phyloP scores from a whole-genome alignment of 441 rosid genomes.

The Erodium texanum region DNA sequence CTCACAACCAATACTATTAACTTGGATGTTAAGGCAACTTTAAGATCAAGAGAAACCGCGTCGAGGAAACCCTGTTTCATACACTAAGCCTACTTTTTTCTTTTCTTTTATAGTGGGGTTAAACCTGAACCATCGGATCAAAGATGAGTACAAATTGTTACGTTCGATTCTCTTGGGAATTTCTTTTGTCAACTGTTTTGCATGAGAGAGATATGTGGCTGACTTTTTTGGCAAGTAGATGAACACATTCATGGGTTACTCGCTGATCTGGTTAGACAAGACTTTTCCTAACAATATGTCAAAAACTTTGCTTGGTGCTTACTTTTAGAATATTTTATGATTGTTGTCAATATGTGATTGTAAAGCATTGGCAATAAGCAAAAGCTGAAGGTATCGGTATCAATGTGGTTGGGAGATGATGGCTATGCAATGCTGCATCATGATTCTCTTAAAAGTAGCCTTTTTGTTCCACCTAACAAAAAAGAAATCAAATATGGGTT shows the following conservation, averaged over 20 bases:
- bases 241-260: too few relatives aligned
- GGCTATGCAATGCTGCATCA: background rate
- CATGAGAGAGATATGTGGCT: background rate
- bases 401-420: background rate
- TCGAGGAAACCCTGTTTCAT: background rate
- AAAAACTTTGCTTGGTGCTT: conserved; percentile 1
- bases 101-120: background rate
- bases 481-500: background rate
- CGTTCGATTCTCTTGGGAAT: background rate
- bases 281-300: background rate
- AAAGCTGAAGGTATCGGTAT: background rate
- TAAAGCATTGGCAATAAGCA: background rate
- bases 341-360: background rate
- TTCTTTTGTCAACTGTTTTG: background rate
- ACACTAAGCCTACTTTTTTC: background rate
- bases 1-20: background rate
- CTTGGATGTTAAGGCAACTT: background rate
- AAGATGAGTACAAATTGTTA: background rate
- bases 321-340: background rate
- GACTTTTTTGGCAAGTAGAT: background rate
- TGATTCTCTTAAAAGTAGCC: background rate
- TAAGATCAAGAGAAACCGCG: conserved; percentile 3
- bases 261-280: too few relatives aligned
- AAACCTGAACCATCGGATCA: too few relatives aligned
- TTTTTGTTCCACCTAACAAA: background rate